A percentile compares a stretch with the other conserved stretches of the same genome.
Conservation (phyloP, 495 filamentous ascomycete species). For the Penicillium parvum region DNA sequence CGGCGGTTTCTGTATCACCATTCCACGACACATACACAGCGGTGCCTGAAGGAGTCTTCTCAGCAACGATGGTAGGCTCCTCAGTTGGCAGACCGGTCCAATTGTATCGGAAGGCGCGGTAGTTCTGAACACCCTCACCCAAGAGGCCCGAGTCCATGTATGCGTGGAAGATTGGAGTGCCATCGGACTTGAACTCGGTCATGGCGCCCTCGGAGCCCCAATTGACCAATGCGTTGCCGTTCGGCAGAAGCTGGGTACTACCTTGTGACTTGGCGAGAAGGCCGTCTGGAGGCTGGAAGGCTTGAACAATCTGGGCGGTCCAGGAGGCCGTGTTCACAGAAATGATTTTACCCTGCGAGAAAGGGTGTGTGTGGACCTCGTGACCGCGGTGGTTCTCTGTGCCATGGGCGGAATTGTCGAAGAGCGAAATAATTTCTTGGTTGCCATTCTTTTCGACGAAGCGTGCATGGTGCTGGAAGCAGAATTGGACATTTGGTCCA, state of each 20-base stretch:
- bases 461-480: slow-evolving; percentile 57
- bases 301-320: slow-evolving; percentile 42
- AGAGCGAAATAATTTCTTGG: slow-evolving; percentile 46
- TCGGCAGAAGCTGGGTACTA: slow-evolving; percentile 51
- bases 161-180: slow-evolving; percentile 45
- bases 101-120: slow-evolving; percentile 34
- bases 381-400: slow-evolving; percentile 39
- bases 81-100: slow-evolving; percentile 33
- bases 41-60: slow-evolving; percentile 25
- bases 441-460: slow-evolving; percentile 41
- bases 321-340: slow-evolving; percentile 45
- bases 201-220: slow-evolving; percentile 53
- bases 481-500: slow-evolving; percentile 45
- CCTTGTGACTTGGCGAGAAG: slow-evolving; percentile 54
- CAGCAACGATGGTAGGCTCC: slow-evolving; percentile 31
- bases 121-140: slow-evolving; percentile 33
- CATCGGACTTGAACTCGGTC: slow-evolving; percentile 48
- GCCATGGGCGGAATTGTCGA: slow-evolving; percentile 47
- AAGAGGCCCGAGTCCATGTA: slow-evolving; percentile 30
- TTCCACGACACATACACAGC: slow-evolving; percentile 42
- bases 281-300: slow-evolving; percentile 43
- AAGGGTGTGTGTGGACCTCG: slow-evolving; percentile 38
- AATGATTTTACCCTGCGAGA: slow-evolving; percentile 54
- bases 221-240: slow-evolving; percentile 50
- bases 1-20: slow-evolving; percentile 36